Evolutionary conservation across 192 early-diverging fungal genomes (phyloP), one percentile per base, ranked within the genome.

Genomic region (Coemansia sp.): DNA sequence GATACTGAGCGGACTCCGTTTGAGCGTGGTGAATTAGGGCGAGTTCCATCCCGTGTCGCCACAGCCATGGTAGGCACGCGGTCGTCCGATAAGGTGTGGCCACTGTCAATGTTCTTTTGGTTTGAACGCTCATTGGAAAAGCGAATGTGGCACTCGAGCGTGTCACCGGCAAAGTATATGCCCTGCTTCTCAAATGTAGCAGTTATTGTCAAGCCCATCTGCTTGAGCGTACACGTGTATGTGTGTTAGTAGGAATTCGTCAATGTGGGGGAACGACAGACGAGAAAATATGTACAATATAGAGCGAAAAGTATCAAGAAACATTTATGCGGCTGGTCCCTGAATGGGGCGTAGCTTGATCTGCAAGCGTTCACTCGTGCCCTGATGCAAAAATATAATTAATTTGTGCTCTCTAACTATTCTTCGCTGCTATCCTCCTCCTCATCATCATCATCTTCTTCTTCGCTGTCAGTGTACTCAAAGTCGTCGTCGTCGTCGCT

Each of bases 391-490:
- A 27, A 27, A 27, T 27, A 27, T 27, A 27, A 27, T 27, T 27
- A 27, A 31, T 42, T 45, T 79, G 71, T 66, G 75, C 24, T 27
- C 24, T 27, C 24, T 72, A 53, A n/a, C 21, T 88, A 71, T 56
- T 79, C 79, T 36, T 75, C 70, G 41, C 76, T 63, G 66, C 74
- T 64, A 10, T 81, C 76, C 0, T 78, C 78, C 3, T 73, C 72
- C 1, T 79, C 84, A 5, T 83, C 83, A 3, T 82, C 85, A 1
- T 77, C 72, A 31, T 72, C 74, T 40, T 86, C 88, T 51, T 86
- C 86, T n/a, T 90, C 89, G 42, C 84, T 83, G 35, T 84, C 85
- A 7, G 73, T 75, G 17, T 77, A 85, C 0, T 73, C 85, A 65
- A 72, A 77, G 46, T 81, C 83, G 27, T 75, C 67, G 46, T 81